Evolutionary conservation across 345 rosid genomes (phyloP), one percentile per base, ranked within the genome.

Genomic region (Aurinia saxatilis): DNA sequence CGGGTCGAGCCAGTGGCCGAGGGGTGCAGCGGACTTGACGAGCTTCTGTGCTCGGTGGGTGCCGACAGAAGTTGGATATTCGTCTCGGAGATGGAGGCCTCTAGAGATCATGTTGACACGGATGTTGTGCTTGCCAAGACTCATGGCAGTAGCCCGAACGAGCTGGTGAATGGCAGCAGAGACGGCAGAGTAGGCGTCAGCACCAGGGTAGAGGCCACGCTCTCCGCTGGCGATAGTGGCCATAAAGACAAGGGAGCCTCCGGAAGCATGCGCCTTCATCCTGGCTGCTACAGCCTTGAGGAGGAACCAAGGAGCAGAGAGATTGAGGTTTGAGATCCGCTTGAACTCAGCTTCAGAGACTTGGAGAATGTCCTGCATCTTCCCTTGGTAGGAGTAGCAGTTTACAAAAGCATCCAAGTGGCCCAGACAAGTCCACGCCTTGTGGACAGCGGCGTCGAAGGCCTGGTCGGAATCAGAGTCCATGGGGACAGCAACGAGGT

Each of bases 181-280:
- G 73, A 85, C 81, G 0, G 97, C 78, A 55, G 95, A 81, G 67
- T 79, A 84, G 29, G 85, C 90, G 59, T 90, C 96, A 65, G 89
- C 83, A 16, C 99, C 97, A 2, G 76, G 90, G 74, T 95, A 86
- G 13, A 95, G 71, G n/a, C 86, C 99, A 71, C 97, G 75, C 61
- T 82, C 89, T 0, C 78, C 78, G 23, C 99, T 96, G 2, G 74
- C 79, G 46, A 90, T 73, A 1, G 95, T 74, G 13, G 82, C 71
- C 72, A 88, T 34, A 71, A 95, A 80, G 36, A 87, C 66, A 8
- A 93, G 70, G 46, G 96, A 88, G 55, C 97, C 96, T 52, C 97
- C 96, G 0, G 81, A 65, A 1, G 70, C 57, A n/a, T 66, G 40
- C 10, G 80, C 82, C 19, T 80, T 74, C 97, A 93, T 80, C 75